phyloP scores from a whole-genome alignment of 2,329 filamentous ascomycete genomes.

The Colletotrichum tofieldiae region DNA sequence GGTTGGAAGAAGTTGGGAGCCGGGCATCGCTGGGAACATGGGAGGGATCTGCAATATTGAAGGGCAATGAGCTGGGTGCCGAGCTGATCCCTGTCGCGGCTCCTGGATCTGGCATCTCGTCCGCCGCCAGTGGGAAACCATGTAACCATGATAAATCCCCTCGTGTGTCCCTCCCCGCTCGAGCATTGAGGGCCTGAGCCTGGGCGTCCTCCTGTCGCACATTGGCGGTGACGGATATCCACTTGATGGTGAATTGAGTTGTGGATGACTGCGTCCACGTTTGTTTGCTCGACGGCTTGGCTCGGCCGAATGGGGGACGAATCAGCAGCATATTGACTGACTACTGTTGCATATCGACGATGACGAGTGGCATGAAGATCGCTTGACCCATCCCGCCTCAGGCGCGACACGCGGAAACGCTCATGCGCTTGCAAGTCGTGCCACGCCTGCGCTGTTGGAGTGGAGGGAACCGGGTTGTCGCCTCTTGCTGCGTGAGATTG shows the following conservation, averaged over 20 bases:
- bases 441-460: background rate
- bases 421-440: constrained; percentile 8
- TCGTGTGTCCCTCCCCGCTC: constrained; percentile 15
- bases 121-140: constrained; percentile 37
- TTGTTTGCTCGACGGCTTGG: background rate
- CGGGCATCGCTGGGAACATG: background rate
- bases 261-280: background rate
- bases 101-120: constrained; percentile 39
- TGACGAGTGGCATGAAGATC: constrained; percentile 22
- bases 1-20: constrained; percentile 20
- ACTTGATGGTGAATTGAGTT: background rate
- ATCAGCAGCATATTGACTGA: background rate
- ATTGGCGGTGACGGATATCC: constrained; percentile 13
- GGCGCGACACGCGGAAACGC: background rate
- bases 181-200: background rate
- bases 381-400: constrained; percentile 10
- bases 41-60: background rate
- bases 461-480: background rate
- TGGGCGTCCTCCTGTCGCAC: background rate
- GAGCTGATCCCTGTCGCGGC: constrained; percentile 30
- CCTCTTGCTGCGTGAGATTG: constrained; percentile 3
- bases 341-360: constrained; percentile 10
- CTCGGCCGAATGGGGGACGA: background rate
- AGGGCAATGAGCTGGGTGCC: constrained; percentile 15
- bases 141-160: constrained; percentile 36